Base-by-base conservation (phyloP, 1,284 basidiomycete genomes). In the Apiotrichum siamense region DNA sequence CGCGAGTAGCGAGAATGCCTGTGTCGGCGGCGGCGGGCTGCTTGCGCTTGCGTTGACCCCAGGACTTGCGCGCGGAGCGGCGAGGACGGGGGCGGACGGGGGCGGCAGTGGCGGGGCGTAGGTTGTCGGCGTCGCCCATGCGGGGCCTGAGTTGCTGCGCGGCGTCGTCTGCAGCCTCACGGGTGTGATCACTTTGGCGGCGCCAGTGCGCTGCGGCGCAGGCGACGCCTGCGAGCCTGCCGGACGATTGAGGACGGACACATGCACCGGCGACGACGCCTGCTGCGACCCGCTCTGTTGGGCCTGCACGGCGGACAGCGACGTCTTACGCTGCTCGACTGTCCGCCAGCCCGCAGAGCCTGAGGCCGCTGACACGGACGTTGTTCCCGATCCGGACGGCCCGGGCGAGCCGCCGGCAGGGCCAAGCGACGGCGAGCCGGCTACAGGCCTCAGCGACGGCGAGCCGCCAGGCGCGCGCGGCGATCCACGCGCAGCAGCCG, bases 1-100 rank as follows among this genome's bases (percentile, higher is more conserved):
- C 10, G 84, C 86, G 0, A 82, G 77, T 44, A 96, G 84, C 0
- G 90, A 92, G 54, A 83, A 62, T 1, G 63, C 58, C 39, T 61
- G 62, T 0, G 76, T 72, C 2, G 76, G 66, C 24, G 44, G 44
- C 11, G 44, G 44, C 11, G 44, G 35, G 4, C n/a, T n/a, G n/a
- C n/a, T n/a, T n/a, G n/a, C 73, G 58, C 1, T 74, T 63, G 12
- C 76, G 68, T 0, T 77, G 64, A 1, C 77, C 78, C 85, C 85
- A 86, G 20, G 81, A 81, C 20, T 64, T 54, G 35, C 67, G 29
- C 21, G 21, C 4, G 37, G 18, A 12, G 9, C 18, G 7, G 29
- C n/a, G n/a, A 17, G 4, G 26, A 15, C 66, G 31, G 50, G 20
- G 36, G 76, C n/a, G n/a, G n/a, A n/a, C n/a, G 72, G 56, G 54